Evolutionary conservation across 371 early-diverging fungal genomes (phyloP).

Genomic region (Batrachochytrium dendrobatidis): DNA sequence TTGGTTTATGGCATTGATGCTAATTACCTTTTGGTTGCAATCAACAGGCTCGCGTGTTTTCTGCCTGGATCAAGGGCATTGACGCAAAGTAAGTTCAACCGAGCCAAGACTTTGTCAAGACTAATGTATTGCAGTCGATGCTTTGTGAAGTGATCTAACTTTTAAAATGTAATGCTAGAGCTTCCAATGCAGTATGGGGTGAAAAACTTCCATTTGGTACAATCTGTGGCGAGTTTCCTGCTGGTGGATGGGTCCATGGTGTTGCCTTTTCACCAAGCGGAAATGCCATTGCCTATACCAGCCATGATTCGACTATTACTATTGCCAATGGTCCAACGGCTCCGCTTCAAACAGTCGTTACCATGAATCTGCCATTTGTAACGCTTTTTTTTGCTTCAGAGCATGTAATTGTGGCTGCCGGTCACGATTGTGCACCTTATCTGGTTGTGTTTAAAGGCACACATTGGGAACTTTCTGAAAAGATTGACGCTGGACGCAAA

Average conservation of each 20-base stretch:
- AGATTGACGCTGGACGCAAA: constrained; percentile 60
- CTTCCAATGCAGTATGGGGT: constrained; percentile 73
- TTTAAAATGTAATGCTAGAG: constrained; percentile 57
- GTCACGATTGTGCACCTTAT: constrained; percentile 89
- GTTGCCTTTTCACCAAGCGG: constrained; percentile 92
- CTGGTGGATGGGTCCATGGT: constrained; percentile 88
- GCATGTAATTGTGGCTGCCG: constrained; percentile 73
- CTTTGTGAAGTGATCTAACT: no score
- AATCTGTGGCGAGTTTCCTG: constrained; percentile 80
- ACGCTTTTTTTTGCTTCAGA: constrained; percentile 73
- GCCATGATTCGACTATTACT: constrained; percentile 79
- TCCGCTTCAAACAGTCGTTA: constrained; percentile 50
- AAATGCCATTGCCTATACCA: constrained; percentile 77
- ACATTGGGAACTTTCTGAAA: constrained; percentile 57
- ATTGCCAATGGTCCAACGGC: constrained; percentile 56
- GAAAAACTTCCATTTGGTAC: constrained; percentile 92
- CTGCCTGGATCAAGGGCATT: constrained; percentile 89
- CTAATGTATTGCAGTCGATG: not conserved
- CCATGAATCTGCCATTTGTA: constrained; percentile 67
- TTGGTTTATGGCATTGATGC: constrained; percentile 2
- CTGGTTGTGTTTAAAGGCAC: constrained; percentile 45
- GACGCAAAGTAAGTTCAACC: constrained; percentile 74
- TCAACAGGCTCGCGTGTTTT: constrained; percentile 79
- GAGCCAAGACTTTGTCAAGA: not conserved
- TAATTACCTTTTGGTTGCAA: not conserved